Evolutionary conservation across 176 grass and related monocot genomes (phyloP).

Genomic region (Avena eriantha): DNA sequence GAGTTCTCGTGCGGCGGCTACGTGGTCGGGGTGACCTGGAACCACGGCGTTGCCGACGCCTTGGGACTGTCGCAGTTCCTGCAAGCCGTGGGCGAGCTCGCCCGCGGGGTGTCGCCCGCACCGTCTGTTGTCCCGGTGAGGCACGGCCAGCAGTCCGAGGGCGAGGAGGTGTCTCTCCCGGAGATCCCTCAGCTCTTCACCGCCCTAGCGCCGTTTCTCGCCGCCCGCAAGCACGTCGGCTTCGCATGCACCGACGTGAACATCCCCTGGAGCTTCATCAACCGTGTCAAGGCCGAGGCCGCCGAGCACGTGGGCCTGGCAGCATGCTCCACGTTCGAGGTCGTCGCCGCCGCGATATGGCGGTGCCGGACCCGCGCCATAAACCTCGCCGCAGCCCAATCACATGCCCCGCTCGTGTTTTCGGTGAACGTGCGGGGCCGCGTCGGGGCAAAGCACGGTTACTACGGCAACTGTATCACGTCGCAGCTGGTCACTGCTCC

Average conservation of each 20-base stretch:
- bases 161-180: constrained; percentile 26
- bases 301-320: neutral
- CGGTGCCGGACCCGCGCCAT: constrained; percentile 33
- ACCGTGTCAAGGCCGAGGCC: constrained; percentile 21
- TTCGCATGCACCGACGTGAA: neutral
- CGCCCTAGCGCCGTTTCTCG: neutral
- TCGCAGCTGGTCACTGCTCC: neutral
- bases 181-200: neutral
- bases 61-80: constrained; percentile 42
- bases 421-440: constrained; percentile 26
- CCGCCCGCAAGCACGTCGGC: neutral
- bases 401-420: neutral
- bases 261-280: constrained; percentile 34
- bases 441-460: too few relatives aligned
- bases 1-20: constrained; percentile 47
- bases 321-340: neutral
- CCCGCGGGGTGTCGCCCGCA: neutral
- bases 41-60: constrained; percentile 37
- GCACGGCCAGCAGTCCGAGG: too few relatives aligned
- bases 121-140: constrained; percentile 27
- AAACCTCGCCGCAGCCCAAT: neutral
- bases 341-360: constrained; percentile 9
- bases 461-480: too few relatives aligned
- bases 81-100: constrained; percentile 30
- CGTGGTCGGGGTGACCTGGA: constrained; percentile 33